Percentiles rank a stretch among this genome's conserved stretches.
Evolutionary conservation across 305 asterid genomes (phyloP).

Genomic region (Solanum chacoense): DNA sequence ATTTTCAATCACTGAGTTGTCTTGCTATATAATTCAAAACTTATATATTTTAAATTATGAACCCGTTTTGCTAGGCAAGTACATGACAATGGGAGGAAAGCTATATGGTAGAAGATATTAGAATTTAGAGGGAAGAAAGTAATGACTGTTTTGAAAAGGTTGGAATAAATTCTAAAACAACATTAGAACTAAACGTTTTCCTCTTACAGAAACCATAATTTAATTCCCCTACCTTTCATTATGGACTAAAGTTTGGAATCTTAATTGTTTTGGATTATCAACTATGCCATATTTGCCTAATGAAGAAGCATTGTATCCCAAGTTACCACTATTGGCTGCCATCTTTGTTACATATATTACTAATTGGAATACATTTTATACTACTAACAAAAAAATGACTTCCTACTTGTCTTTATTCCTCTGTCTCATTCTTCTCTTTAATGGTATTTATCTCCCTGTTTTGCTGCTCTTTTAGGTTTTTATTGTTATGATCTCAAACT

Average conservation of each 20-base stretch:
- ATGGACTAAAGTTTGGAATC: constrained; percentile 8
- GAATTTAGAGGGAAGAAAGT: background rate
- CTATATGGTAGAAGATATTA: background rate
- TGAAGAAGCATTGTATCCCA: constrained; percentile 3
- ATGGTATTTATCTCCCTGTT: background rate
- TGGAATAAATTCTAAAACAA: constrained; percentile 1
- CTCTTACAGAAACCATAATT: background rate
- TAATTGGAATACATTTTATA: background rate
- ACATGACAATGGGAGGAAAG: background rate
- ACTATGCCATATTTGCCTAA: background rate
- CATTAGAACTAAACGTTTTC: background rate
- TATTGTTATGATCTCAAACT: background rate
- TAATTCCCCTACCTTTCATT: background rate
- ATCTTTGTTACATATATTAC: background rate
- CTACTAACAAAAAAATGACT: background rate
- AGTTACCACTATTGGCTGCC: background rate
- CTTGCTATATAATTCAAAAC: background rate
- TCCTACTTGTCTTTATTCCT: background rate
- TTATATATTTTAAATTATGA: background rate
- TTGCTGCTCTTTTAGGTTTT: background rate
- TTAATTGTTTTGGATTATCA: constrained; percentile 1
- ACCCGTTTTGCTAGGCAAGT: background rate
- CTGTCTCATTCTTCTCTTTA: background rate
- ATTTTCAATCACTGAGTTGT: background rate
- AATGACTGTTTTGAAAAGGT: constrained; percentile 2